These are phyloP conservation scores for Anisogramma anomala DNA, from an alignment of 2,329 filamentous ascomycete genomes.

Conservation along the genomic window DNA sequence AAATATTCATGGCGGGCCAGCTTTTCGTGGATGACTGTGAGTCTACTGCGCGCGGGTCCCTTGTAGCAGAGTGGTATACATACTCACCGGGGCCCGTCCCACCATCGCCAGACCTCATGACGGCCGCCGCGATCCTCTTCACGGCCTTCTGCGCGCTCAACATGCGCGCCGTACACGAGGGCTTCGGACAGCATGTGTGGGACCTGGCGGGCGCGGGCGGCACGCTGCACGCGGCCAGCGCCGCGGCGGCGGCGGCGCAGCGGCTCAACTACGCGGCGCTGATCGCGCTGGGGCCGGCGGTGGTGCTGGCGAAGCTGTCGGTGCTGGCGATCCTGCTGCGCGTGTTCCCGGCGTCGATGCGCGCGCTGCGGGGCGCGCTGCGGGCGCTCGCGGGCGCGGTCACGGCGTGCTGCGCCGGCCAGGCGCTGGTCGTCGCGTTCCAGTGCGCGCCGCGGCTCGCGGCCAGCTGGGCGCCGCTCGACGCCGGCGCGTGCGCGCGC, in stretches of 20 bases:
- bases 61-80: no score
- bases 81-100: no score
- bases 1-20: not conserved
- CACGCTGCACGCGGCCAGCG: slow-evolving; percentile 10
- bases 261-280: slow-evolving; percentile 17
- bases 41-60: no score
- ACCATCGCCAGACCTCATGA: not conserved
- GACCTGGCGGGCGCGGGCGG: slow-evolving; percentile 14
- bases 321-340: slow-evolving; percentile 21
- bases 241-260: slow-evolving; percentile 14
- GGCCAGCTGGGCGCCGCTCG: slow-evolving; percentile 13
- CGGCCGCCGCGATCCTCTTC: not conserved
- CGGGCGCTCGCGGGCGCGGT: slow-evolving; percentile 23
- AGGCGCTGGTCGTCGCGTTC: slow-evolving; percentile 20
- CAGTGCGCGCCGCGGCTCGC: slow-evolving; percentile 20
- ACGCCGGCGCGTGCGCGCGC: slow-evolving; percentile 17
- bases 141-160: not conserved
- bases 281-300: slow-evolving; percentile 18
- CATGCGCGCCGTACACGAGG: slow-evolving; percentile 3
- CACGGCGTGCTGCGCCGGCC: slow-evolving; percentile 17
- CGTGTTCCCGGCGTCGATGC: slow-evolving; percentile 21
- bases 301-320: slow-evolving; percentile 21
- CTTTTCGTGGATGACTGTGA: not conserved
- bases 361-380: slow-evolving; percentile 19
- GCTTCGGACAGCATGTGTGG: slow-evolving; percentile 21